These are phyloP conservation scores for Globisporangium emineosum DNA, from an alignment of 352 stramenopile species.

Conservation along the genomic window DNA sequence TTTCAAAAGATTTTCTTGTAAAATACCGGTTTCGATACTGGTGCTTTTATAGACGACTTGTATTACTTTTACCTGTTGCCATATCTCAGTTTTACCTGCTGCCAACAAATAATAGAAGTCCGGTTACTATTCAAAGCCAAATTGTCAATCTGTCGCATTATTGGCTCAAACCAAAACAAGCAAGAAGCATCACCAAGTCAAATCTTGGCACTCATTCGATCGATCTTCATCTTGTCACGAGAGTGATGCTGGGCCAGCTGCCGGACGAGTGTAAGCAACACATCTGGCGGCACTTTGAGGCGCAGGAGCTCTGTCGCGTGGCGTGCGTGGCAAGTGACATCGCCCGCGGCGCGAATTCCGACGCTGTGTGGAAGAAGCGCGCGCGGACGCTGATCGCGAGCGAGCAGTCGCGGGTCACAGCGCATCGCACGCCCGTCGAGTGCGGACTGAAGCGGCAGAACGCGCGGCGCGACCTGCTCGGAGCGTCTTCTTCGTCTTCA, in stretches of 20 bases:
- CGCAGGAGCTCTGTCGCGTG: conserved; percentile 50
- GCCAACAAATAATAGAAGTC: too few relatives aligned
- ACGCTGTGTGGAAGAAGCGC: conserved; percentile 37
- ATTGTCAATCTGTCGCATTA: too few relatives aligned
- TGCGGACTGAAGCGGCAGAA: conserved; percentile 30
- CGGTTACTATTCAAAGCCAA: too few relatives aligned
- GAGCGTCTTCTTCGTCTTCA: not conserved
- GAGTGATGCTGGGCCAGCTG: conserved; percentile 39
- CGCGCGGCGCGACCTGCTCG: conserved; percentile 29
- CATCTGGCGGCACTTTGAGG: conserved; percentile 50
- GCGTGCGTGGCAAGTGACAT: conserved; percentile 29
- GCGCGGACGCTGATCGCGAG: conserved; percentile 24
- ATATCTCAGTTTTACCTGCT: too few relatives aligned
- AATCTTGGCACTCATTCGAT: too few relatives aligned
- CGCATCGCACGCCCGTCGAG: conserved; percentile 13
- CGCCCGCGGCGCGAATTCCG: conserved; percentile 32
- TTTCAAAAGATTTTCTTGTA: too few relatives aligned
- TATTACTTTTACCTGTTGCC: too few relatives aligned
- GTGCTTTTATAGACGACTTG: too few relatives aligned
- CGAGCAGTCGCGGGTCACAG: conserved; percentile 19
- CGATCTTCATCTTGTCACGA: not conserved
- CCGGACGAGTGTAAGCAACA: conserved; percentile 62
- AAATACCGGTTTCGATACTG: too few relatives aligned
- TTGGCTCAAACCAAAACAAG: too few relatives aligned
- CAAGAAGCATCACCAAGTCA: not conserved